Evolutionary conservation across 768 basidiomycete genomes (phyloP).

Genomic region (Leucocoprinus birnbaumii): DNA sequence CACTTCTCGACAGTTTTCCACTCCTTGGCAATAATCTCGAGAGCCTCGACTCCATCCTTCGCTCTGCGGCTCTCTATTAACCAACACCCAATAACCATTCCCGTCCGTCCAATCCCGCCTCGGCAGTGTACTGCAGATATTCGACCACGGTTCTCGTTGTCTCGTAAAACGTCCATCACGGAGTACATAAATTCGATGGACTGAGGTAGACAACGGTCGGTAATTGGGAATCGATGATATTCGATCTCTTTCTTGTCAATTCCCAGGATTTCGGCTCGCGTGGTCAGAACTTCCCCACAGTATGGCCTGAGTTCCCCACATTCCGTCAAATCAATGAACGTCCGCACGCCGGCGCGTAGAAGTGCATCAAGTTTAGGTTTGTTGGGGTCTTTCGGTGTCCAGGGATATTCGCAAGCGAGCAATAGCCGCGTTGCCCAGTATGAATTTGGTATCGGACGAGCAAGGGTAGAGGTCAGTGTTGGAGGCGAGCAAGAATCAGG

Average conservation of each 20-base stretch:
- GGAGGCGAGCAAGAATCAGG: not conserved
- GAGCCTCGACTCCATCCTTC: slow-evolving; percentile 59
- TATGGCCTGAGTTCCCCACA: slow-evolving; percentile 73
- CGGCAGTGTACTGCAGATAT: slow-evolving; percentile 76
- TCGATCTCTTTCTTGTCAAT: slow-evolving; percentile 56
- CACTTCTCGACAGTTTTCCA: slow-evolving; percentile 81
- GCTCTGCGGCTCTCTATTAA: slow-evolving; percentile 66
- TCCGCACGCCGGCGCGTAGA: slow-evolving; percentile 68
- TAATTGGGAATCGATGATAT: slow-evolving; percentile 80
- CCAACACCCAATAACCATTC: slow-evolving; percentile 67
- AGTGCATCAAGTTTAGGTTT: slow-evolving; percentile 74
- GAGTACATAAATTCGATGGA: slow-evolving; percentile 54
- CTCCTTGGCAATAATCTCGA: slow-evolving; percentile 60
- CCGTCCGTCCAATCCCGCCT: slow-evolving; percentile 75
- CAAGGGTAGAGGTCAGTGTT: slow-evolving; percentile 17
- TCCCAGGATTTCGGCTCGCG: slow-evolving; percentile 50
- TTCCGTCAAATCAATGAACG: slow-evolving; percentile 86
- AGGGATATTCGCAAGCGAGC: slow-evolving; percentile 82
- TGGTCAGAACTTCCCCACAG: slow-evolving; percentile 41
- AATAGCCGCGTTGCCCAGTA: slow-evolving; percentile 78
- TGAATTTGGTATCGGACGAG: slow-evolving; percentile 76
- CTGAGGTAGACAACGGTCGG: slow-evolving; percentile 65
- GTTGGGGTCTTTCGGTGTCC: slow-evolving; percentile 54
- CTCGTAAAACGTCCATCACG: slow-evolving; percentile 56
- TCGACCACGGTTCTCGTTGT: slow-evolving; percentile 57